Evolutionary conservation across 1,139 yeast genomes (phyloP).

Genomic region (Magnusiomyces ingens): DNA sequence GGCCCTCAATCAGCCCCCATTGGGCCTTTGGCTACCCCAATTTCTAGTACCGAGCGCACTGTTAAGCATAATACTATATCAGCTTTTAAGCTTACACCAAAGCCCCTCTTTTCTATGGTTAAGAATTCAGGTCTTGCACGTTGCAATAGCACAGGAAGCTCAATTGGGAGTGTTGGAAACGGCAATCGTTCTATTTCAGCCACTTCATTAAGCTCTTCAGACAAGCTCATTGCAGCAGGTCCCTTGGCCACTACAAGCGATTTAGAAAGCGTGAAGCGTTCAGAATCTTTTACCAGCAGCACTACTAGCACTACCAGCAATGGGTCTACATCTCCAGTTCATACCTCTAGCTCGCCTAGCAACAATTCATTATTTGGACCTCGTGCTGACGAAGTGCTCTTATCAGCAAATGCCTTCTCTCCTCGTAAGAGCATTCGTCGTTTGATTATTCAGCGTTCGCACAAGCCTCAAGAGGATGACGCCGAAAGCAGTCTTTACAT

Average conservation of each 20-base stretch:
- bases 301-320: neutral
- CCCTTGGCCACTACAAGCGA: slow-evolving; percentile 4
- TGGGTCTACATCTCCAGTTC: slow-evolving; percentile 3
- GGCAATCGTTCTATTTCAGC: neutral
- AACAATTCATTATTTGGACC: slow-evolving; percentile 29
- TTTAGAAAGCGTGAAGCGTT: slow-evolving; percentile 1
- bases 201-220: slow-evolving; percentile 15
- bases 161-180: neutral
- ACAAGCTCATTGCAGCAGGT: slow-evolving; percentile 1
- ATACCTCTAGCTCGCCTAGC: neutral
- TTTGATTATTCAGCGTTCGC: slow-evolving; percentile 46
- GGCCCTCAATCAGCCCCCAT: slow-evolving; percentile 21
- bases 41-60: slow-evolving; percentile 37
- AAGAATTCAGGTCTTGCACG: neutral
- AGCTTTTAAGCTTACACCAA: slow-evolving; percentile 57
- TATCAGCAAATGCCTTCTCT: slow-evolving; percentile 65
- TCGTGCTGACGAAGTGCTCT: slow-evolving; percentile 59
- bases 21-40: slow-evolving; percentile 51
- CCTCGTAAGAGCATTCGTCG: slow-evolving; percentile 55
- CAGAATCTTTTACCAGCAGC: neutral
- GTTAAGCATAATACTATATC: slow-evolving; percentile 53
- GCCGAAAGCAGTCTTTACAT: neutral
- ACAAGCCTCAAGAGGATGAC: slow-evolving; percentile 20
- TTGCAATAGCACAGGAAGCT: neutral
- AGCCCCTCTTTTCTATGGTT: slow-evolving; percentile 32